phyloP scores from a whole-genome alignment of 192 early-diverging fungal species.

The Coemansia sp. region DNA sequence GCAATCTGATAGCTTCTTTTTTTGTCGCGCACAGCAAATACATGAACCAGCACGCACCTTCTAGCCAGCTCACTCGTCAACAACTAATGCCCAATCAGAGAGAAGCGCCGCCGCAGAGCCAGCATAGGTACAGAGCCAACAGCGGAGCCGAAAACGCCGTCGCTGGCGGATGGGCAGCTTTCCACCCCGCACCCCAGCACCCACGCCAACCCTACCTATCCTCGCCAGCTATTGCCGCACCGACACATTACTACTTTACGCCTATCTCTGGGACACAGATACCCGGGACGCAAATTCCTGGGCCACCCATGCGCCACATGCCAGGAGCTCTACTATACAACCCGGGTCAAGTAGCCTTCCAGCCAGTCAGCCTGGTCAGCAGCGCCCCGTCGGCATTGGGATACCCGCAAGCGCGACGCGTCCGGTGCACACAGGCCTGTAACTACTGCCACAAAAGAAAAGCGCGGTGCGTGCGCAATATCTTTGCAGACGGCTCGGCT shows the following conservation, averaged over 20 bases:
- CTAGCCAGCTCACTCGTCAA: neutral
- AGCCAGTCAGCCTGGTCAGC: neutral
- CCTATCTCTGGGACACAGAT: too few species aligned
- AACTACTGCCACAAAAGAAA: slow-evolving; percentile 44
- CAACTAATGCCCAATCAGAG: neutral
- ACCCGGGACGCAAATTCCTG: neutral
- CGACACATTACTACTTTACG: neutral
- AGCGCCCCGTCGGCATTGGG: neutral
- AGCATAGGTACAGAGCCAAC: neutral
- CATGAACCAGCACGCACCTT: neutral
- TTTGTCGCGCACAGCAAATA: neutral
- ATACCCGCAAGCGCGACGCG: slow-evolving; percentile 13
- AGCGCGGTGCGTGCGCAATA: slow-evolving; percentile 38
- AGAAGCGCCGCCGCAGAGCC: neutral
- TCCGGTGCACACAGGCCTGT: slow-evolving; percentile 37
- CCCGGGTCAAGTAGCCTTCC: neutral
- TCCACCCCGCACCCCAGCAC: neutral
- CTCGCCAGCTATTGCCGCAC: neutral
- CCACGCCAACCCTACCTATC: neutral
- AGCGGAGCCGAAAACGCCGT: neutral
- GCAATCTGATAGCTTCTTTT: neutral
- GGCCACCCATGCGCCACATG: neutral
- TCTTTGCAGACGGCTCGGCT: slow-evolving; percentile 26
- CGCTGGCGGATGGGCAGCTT: neutral
- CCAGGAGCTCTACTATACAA: neutral